These are phyloP conservation scores for Chrysoporthe deuterocubensis DNA, from an alignment of 2,329 filamentous ascomycete species.

Conservation along the genomic window DNA sequence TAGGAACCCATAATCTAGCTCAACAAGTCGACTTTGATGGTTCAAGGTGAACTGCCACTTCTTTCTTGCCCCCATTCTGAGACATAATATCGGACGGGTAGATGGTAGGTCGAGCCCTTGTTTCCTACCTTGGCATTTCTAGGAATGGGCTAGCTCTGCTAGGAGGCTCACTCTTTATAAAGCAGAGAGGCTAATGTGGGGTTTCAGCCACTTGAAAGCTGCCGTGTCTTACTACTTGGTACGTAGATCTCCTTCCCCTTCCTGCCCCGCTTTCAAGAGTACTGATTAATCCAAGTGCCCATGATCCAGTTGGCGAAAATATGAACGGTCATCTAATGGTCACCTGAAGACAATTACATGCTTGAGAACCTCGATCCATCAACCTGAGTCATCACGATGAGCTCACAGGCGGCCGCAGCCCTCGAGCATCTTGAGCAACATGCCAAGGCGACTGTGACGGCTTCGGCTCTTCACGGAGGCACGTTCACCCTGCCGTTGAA, in stretches of 20 bases:
- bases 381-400: constrained; percentile 7
- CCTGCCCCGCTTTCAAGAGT: not conserved
- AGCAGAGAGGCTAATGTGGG: not conserved
- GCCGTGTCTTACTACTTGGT: not conserved
- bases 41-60: not conserved
- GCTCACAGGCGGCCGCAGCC: constrained; percentile 4
- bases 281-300: not conserved
- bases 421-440: constrained; percentile 16
- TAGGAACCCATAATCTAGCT: not conserved
- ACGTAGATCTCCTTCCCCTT: not conserved
- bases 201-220: not conserved
- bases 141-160: not conserved
- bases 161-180: not conserved
- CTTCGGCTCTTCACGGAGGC: constrained; percentile 44
- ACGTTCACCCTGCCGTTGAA: constrained; percentile 51
- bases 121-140: not conserved
- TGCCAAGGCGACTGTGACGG: constrained; percentile 33
- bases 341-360: not conserved
- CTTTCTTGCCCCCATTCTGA: not conserved
- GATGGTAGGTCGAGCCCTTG: not conserved
- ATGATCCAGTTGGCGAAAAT: not conserved
- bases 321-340: not conserved
- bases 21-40: not conserved
- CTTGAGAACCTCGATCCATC: not conserved
- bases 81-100: not conserved